phyloP scores from a whole-genome alignment of 164 flowering plant species.

The Taxillus chinensis region DNA sequence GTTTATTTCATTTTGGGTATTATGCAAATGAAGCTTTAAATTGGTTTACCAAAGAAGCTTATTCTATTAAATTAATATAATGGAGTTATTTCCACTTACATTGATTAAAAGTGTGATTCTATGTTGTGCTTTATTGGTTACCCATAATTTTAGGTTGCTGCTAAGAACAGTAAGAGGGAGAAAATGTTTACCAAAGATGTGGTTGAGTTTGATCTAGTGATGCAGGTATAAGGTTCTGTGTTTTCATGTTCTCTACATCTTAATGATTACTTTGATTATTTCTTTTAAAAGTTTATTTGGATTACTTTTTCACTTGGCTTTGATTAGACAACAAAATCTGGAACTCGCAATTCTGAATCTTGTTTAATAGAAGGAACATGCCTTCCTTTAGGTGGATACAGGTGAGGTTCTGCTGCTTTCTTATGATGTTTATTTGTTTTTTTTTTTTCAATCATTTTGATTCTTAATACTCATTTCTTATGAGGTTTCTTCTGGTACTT shows the following conservation, averaged over 20 bases:
- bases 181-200: slow-evolving; percentile 37
- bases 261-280: not conserved
- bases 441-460: not conserved
- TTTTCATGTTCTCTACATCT: not conserved
- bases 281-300: not conserved
- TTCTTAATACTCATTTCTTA: not conserved
- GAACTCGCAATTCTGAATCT: slow-evolving; percentile 79
- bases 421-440: not conserved
- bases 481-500: too few species aligned
- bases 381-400: slow-evolving; percentile 96
- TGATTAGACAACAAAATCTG: slow-evolving; percentile 73
- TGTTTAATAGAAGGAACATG: slow-evolving; percentile 78
- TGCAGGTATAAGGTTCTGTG: slow-evolving; percentile 59
- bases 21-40: too few species aligned
- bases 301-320: slow-evolving; percentile 5
- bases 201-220: slow-evolving; percentile 82
- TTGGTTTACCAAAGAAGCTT: too few species aligned
- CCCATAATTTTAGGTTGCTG: slow-evolving; percentile 38
- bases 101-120: not conserved
- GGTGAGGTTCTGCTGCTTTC: slow-evolving; percentile 36
- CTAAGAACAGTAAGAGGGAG: slow-evolving; percentile 36
- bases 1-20: too few species aligned
- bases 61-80: too few species aligned
- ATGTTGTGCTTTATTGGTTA: not conserved
- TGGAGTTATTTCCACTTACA: not conserved